phyloP scores from a whole-genome alignment of 1,139 yeast species.

The Hyphopichia fennica region DNA sequence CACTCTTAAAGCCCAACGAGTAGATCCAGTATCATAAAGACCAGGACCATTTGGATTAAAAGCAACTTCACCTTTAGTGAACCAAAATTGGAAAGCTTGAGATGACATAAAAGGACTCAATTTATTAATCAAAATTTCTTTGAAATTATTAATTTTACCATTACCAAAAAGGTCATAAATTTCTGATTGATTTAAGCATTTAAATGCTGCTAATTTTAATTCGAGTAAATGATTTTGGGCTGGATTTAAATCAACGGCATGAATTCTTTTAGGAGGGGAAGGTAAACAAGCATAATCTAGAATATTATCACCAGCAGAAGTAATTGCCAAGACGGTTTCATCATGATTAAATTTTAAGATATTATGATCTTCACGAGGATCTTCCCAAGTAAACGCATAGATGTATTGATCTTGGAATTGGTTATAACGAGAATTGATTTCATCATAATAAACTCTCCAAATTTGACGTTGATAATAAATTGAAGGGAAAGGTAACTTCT shows the following conservation, averaged over 20 bases:
- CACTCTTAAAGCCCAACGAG: slow-evolving; percentile 80
- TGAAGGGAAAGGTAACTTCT: slow-evolving; percentile 75
- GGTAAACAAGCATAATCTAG: slow-evolving; percentile 72
- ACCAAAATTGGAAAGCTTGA: slow-evolving; percentile 81
- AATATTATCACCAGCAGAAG: slow-evolving; percentile 84
- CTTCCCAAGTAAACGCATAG: slow-evolving; percentile 90
- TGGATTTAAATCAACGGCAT: slow-evolving; percentile 84
- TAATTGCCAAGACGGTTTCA: slow-evolving; percentile 78
- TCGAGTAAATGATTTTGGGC: slow-evolving; percentile 79
- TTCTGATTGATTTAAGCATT: slow-evolving; percentile 56
- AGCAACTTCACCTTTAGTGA: slow-evolving; percentile 57
- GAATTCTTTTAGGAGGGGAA: slow-evolving; percentile 71
- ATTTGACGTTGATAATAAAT: slow-evolving; percentile 72
- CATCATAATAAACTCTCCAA: slow-evolving; percentile 82
- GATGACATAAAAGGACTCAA: slow-evolving; percentile 74
- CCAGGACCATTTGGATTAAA: slow-evolving; percentile 59
- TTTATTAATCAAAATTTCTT: slow-evolving; percentile 45
- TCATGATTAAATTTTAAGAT: slow-evolving; percentile 59
- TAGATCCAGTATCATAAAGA: slow-evolving; percentile 73
- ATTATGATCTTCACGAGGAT: slow-evolving; percentile 75
- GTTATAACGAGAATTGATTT: slow-evolving; percentile 61
- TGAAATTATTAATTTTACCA: slow-evolving; percentile 60
- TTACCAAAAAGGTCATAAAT: slow-evolving; percentile 77
- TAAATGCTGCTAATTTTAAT: slow-evolving; percentile 70
- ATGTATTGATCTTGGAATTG: slow-evolving; percentile 79